phyloP scores from a whole-genome alignment of 2,329 filamentous ascomycete genomes.

The Fusarium sarcochroum region DNA sequence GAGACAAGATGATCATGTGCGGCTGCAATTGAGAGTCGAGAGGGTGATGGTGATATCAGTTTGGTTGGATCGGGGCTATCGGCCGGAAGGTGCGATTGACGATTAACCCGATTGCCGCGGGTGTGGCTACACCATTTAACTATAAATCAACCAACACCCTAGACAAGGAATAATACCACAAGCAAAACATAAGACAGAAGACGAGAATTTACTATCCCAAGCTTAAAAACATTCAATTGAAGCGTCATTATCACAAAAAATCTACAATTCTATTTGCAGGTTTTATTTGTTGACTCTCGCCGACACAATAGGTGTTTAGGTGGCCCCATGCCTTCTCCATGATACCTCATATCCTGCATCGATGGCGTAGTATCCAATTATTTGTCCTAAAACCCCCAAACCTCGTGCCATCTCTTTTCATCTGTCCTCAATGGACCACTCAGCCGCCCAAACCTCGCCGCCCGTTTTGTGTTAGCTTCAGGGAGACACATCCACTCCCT shows the following conservation, averaged over 20 bases:
- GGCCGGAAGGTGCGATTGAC: conserved; percentile 28
- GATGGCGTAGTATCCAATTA: background rate
- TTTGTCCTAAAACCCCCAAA: conserved; percentile 67
- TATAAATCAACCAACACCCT: background rate
- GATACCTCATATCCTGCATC: background rate
- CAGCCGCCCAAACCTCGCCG: conserved; percentile 75
- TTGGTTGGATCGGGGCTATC: conserved; percentile 34
- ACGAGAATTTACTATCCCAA: background rate
- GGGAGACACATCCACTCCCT: conserved; percentile 90
- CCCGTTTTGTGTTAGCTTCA: conserved; percentile 73
- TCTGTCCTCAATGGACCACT: conserved; percentile 72
- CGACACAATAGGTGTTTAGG: no score
- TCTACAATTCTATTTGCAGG: no score
- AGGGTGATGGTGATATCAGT: conserved; percentile 8
- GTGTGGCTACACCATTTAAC: conserved; percentile 3
- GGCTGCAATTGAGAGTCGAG: conserved; percentile 13
- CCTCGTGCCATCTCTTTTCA: conserved; percentile 72
- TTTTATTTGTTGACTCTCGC: no score
- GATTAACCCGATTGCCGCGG: conserved; percentile 32
- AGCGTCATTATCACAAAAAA: no score
- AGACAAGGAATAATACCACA: background rate
- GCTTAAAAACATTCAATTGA: no score
- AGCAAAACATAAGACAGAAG: background rate
- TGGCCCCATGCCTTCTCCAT: no score
- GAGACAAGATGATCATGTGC: conserved; percentile 20